Percentiles rank a stretch among this genome's conserved stretches.
Conservation (phyloP, 352 stramenopile species). For the Globisporangium solare region DNA sequence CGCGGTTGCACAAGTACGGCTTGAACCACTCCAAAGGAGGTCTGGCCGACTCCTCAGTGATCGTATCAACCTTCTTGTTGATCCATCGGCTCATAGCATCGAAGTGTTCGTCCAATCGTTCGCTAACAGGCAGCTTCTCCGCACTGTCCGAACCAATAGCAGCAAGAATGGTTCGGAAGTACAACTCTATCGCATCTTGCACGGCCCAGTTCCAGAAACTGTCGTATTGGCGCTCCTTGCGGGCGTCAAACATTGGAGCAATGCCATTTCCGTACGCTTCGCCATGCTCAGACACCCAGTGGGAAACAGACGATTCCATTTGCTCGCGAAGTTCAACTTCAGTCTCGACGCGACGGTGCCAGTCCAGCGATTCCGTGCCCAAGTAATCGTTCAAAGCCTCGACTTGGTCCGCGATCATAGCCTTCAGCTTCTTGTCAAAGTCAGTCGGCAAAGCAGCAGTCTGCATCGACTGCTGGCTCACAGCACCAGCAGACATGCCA, state of each 20-base stretch:
- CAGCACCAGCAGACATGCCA: slow-evolving; percentile 26
- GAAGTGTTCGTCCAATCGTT: slow-evolving; percentile 34
- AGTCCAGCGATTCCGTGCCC: slow-evolving; percentile 45
- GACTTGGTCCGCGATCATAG: slow-evolving; percentile 56
- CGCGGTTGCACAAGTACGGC: slow-evolving; percentile 62
- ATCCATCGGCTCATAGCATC: slow-evolving; percentile 53
- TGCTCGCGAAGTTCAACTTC: slow-evolving; percentile 50
- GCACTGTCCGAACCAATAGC: slow-evolving; percentile 14
- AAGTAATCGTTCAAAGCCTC: slow-evolving; percentile 43
- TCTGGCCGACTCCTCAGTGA: slow-evolving; percentile 24
- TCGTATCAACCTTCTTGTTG: slow-evolving; percentile 40
- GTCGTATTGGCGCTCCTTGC: slow-evolving; percentile 73
- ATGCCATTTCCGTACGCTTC: slow-evolving; percentile 56
- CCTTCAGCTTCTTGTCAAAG: slow-evolving; percentile 51
- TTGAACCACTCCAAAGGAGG: slow-evolving; percentile 57
- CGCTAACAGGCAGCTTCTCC: slow-evolving; percentile 21
- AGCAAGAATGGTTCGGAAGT: slow-evolving; percentile 38
- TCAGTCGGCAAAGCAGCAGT: slow-evolving; percentile 25
- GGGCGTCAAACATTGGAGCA: slow-evolving; percentile 52
- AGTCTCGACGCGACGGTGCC: slow-evolving; percentile 42
- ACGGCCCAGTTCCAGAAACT: slow-evolving; percentile 83
- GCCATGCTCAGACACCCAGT: slow-evolving; percentile 54
- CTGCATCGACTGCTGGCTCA: slow-evolving; percentile 12
- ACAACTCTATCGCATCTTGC: slow-evolving; percentile 63
- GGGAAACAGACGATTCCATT: slow-evolving; percentile 42